phyloP scores from a whole-genome alignment of 768 basidiomycete genomes.

The Gyrodon lividus region DNA sequence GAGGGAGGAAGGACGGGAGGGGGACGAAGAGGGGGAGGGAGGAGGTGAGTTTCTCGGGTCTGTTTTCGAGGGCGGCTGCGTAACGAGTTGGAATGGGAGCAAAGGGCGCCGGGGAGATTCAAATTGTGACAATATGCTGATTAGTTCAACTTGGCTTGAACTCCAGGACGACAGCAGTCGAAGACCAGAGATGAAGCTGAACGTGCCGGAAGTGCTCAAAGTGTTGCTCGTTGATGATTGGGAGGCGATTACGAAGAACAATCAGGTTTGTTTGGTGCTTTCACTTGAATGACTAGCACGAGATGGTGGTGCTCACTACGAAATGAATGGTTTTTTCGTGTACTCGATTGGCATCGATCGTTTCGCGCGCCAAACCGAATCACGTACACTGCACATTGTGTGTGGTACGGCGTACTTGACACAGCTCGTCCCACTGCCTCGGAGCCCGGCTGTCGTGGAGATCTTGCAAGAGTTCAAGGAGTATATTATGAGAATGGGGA shows the following conservation, averaged over 20 bases:
- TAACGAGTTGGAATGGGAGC: too few relatives aligned
- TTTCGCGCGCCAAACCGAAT: too few relatives aligned
- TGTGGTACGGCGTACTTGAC: neutral
- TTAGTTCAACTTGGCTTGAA: neutral
- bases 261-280: slow-evolving; percentile 54
- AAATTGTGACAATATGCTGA: neutral
- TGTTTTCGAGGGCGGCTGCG: too few relatives aligned
- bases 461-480: slow-evolving; percentile 77
- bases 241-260: slow-evolving; percentile 95
- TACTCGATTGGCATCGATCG: too few relatives aligned
- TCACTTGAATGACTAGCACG: neutral
- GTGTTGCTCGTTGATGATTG: slow-evolving; percentile 92
- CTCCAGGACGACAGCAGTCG: slow-evolving; percentile 70
- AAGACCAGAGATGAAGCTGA: slow-evolving; percentile 88
- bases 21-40: slow-evolving; percentile 75
- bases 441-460: slow-evolving; percentile 73
- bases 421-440: slow-evolving; percentile 85
- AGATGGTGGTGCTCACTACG: neutral
- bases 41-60: slow-evolving; percentile 48
- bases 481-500: slow-evolving; percentile 49
- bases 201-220: slow-evolving; percentile 88
- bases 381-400: neutral
- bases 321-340: neutral
- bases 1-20: slow-evolving; percentile 57
- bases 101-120: too few relatives aligned